Evolutionary conservation across 2,329 filamentous ascomycete genomes (phyloP), one percentile per base, ranked within the genome.

Genomic region (Penicillium sp.): DNA sequence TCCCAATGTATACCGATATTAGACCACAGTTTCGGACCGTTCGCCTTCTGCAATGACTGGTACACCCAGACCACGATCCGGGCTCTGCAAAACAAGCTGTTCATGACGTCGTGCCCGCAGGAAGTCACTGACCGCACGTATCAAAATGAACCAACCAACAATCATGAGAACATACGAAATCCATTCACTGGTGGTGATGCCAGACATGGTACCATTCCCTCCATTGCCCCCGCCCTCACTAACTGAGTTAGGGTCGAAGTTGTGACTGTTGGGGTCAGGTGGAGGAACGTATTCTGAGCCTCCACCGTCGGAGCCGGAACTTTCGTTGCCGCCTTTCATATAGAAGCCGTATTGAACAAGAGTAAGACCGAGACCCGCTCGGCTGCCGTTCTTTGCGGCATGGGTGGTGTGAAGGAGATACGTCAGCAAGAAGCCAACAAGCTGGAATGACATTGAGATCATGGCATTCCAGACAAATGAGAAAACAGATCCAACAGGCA

Each of bases 381-480:
- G 89, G 44, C 92, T 96, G 48, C 94, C 94, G 72, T 99, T 96
- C 79, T 99, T 99, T 67, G 94, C 94, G 5, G 94, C 94, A 74
- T 99, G 94, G 8, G 93, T 96, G 31, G 94, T 97, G 81, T 99
- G 94, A 3, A 99, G 84, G 55, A 99, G 89, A 74, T 99, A 99
- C 29, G 94, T 97, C 67, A 99, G 89, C 31, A 99, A 85, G 82
- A 99, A 99, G 52, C 94, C 94, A 75, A 97, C 90, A 61, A 97
- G 85, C 74, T 96, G 90, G 81, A 99, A 97, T 42, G 92, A 96
- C 83, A 96, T 93, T 62, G 91, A 95, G 64, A 99, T 97, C 85
- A 97, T 92, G 76, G 89, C 90, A 47, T 79, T 93, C 81, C 82
- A 90, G 57, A 81, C 84, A 69, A 90, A 90, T 72, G 81, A 89